These are phyloP conservation scores for Rhodotorula glutinis DNA, from an alignment of 1,284 basidiomycete species.

Conservation along the genomic window DNA sequence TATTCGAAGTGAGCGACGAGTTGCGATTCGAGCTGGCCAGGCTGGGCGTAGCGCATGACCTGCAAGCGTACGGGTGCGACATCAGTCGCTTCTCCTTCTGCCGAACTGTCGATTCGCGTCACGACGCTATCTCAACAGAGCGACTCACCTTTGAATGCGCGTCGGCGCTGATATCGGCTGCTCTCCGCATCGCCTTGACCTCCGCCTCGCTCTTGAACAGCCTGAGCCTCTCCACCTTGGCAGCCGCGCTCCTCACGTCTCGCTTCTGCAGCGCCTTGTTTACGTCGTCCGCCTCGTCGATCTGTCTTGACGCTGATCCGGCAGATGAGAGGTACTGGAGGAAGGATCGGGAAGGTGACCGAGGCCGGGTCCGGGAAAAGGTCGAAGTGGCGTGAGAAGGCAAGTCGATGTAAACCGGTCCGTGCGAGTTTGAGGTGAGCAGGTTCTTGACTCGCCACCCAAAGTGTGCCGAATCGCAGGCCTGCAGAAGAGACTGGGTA, in stretches of 20 bases:
- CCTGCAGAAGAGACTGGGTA: slow-evolving; percentile 35
- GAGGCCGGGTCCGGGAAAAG: slow-evolving; percentile 11
- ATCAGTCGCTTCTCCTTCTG: neutral
- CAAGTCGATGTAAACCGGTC: slow-evolving; percentile 50
- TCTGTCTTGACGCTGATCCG: neutral
- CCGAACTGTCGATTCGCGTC: too few relatives aligned
- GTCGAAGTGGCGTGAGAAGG: slow-evolving; percentile 41
- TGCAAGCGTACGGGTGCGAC: slow-evolving; percentile 24
- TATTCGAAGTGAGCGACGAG: slow-evolving; percentile 88
- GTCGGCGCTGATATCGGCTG: slow-evolving; percentile 70
- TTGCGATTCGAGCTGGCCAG: slow-evolving; percentile 62
- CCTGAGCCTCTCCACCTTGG: slow-evolving; percentile 62
- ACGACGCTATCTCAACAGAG: neutral
- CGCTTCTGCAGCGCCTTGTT: slow-evolving; percentile 46
- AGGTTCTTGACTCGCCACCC: slow-evolving; percentile 45
- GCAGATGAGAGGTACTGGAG: slow-evolving; percentile 35
- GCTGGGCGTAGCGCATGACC: slow-evolving; percentile 65
- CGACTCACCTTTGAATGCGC: slow-evolving; percentile 67
- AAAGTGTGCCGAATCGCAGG: slow-evolving; percentile 48
- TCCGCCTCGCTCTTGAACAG: slow-evolving; percentile 69
- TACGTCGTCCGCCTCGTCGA: slow-evolving; percentile 45
- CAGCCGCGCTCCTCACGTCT: slow-evolving; percentile 48
- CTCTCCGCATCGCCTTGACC: slow-evolving; percentile 64
- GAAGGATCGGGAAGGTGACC: slow-evolving; percentile 42
- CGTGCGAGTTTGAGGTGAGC: slow-evolving; percentile 38